Evolutionary conservation across 331 rosid genomes (phyloP), one percentile per base, ranked within the genome.

Genomic region (Acacia pycnantha): DNA sequence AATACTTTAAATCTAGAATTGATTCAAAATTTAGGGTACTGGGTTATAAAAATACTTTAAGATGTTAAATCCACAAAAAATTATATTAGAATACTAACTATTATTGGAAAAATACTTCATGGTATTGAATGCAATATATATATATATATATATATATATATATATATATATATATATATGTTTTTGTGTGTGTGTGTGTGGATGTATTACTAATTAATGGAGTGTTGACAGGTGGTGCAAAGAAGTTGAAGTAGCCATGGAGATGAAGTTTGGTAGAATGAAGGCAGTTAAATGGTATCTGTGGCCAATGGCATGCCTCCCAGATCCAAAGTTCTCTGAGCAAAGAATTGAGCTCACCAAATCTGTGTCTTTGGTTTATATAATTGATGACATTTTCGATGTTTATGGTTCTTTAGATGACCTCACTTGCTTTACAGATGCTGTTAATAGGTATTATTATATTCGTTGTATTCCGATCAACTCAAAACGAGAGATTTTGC

Each of bases 241-340:
- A 71, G 90, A 86, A 5, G 72, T 86, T 1, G 93, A 85, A 8
- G 54, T 93, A 84, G 73, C 86, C 21, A 85, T 77, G 53, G 79
- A 81, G 15, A 27, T 87, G 68, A 79, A 58, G 77, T 87, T 93
- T 80, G 87, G 87, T 0, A 88, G 88, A 48, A 67, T 86, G 72
- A 86, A 93, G 46, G 93, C 92, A 4, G 64, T 88, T 0, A 90
- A 91, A 82, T 90, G 96, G 96, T 90, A 86, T 83, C 74, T 77
- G 53, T 84, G 92, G 88, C 44, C 90, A 6, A 81, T 86, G 88
- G 94, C 88, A 44, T 76, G 90, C 64, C 73, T 86, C 6, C 21
- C 71, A 27, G 90, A 86, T 79, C 96, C 93, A 40, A 33, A 26
- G 4, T 66, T 86, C 14, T 80, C 93, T 0, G 83, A 90, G 9